A percentile compares a stretch with the other conserved stretches of the same genome.
Evolutionary conservation across 345 rosid genomes (phyloP).

Genomic region (Brassica rapa): DNA sequence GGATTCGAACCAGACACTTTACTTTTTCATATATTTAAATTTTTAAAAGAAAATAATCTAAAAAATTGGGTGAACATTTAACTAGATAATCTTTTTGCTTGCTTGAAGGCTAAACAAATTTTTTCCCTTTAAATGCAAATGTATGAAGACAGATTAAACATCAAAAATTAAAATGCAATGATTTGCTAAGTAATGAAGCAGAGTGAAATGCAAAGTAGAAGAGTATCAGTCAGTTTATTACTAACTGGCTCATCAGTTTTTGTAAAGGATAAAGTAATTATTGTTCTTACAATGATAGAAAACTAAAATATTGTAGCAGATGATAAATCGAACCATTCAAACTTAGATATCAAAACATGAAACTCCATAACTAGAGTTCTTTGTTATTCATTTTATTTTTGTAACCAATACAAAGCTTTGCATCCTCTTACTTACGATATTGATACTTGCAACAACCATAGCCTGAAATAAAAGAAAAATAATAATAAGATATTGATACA

Average conservation of each 20-base stretch:
- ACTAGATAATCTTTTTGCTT: not conserved
- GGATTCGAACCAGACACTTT: too few relatives aligned
- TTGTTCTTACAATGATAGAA: not conserved
- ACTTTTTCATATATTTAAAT: not conserved
- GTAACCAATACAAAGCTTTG: conserved; percentile 6
- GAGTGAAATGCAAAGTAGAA: not conserved
- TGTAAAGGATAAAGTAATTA: not conserved
- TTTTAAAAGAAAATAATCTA: not conserved
- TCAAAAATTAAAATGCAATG: conserved; percentile 11
- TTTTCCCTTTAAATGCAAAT: not conserved
- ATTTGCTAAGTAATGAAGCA: conserved; percentile 12
- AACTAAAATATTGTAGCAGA: not conserved
- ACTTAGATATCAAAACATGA: not conserved
- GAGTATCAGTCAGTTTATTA: not conserved
- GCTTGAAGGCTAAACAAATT: not conserved
- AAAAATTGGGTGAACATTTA: not conserved
- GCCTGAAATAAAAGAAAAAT: conserved; percentile 14
- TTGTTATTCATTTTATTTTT: not conserved
- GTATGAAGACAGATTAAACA: conserved; percentile 5
- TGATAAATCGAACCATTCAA: not conserved
- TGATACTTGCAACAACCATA: conserved; percentile 3
- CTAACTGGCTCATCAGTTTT: not conserved
- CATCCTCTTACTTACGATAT: not conserved
- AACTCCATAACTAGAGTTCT: not conserved
- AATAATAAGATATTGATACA: too few relatives aligned